Conservation (phyloP, 2,329 filamentous ascomycete species). For the Ascochyta pisi region DNA sequence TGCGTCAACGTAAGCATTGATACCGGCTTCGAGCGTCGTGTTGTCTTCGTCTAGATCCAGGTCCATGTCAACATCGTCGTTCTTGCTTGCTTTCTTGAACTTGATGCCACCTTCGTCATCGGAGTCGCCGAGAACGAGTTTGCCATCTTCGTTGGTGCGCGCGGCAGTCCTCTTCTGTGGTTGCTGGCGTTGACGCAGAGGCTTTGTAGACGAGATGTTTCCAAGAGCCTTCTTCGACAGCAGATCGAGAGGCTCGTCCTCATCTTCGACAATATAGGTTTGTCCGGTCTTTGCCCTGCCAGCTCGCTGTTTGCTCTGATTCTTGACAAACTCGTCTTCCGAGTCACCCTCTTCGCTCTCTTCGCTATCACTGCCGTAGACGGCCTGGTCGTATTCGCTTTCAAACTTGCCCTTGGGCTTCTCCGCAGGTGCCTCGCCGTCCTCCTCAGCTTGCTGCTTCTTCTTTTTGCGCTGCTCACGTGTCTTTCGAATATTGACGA, state of each 20-base stretch:
- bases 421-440: conserved; percentile 54
- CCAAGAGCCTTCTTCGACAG: conserved; percentile 87
- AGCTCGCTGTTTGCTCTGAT: conserved; percentile 34
- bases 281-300: conserved; percentile 58
- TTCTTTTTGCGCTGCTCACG: conserved; percentile 90
- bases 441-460: conserved; percentile 72
- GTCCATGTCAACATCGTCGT: conserved; percentile 65
- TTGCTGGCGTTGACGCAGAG: conserved; percentile 67
- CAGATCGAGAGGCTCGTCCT: conserved; percentile 93
- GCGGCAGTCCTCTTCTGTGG: conserved; percentile 52
- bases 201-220: conserved; percentile 91
- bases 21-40: conserved; percentile 56
- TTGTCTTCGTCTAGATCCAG: conserved; percentile 59
- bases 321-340: conserved; percentile 47
- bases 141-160: conserved; percentile 73
- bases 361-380: conserved; percentile 73
- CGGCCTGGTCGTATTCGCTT: conserved; percentile 94
- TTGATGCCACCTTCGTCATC: conserved; percentile 48
- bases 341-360: conserved; percentile 61
- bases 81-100: conserved; percentile 43
- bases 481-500: conserved; percentile 93
- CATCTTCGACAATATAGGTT: conserved; percentile 91
- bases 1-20: conserved; percentile 68
- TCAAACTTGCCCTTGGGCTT: conserved; percentile 72
- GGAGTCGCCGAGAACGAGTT: conserved; percentile 73